Conservation (phyloP, 2,329 filamentous ascomycete genomes). For the Arthrobotrys sinensis region DNA sequence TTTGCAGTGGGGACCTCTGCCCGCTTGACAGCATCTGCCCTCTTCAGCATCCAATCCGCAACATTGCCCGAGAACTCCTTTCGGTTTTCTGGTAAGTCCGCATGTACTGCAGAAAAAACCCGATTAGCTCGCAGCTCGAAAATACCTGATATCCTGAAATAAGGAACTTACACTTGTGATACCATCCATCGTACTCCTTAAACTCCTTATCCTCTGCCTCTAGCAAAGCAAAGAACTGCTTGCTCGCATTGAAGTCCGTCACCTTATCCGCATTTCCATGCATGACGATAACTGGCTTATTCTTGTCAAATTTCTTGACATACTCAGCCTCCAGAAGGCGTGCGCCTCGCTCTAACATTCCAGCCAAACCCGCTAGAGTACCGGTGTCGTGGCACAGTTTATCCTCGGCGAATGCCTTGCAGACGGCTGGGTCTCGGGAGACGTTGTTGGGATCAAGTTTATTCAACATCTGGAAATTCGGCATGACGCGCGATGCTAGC, state of each 20-base stretch:
- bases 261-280: slow-evolving; percentile 81
- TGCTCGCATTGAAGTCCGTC: slow-evolving; percentile 73
- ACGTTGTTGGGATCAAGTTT: slow-evolving; percentile 77
- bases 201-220: slow-evolving; percentile 78
- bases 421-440: slow-evolving; percentile 77
- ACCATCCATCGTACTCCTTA: slow-evolving; percentile 82
- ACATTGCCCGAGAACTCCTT: slow-evolving; percentile 73
- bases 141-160: slow-evolving; percentile 62
- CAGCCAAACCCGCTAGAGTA: slow-evolving; percentile 84
- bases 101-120: slow-evolving; percentile 70
- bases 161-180: slow-evolving; percentile 76
- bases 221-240: slow-evolving; percentile 75
- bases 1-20: slow-evolving; percentile 56
- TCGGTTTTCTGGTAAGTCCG: slow-evolving; percentile 70
- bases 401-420: slow-evolving; percentile 76
- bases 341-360: slow-evolving; percentile 78
- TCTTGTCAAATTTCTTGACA: slow-evolving; percentile 68
- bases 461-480: slow-evolving; percentile 77
- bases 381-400: slow-evolving; percentile 83
- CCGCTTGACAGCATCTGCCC: slow-evolving; percentile 62
- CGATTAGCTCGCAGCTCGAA: slow-evolving; percentile 60
- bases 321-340: slow-evolving; percentile 66
- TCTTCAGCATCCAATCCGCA: slow-evolving; percentile 76
- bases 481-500: slow-evolving; percentile 78
- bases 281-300: slow-evolving; percentile 79